phyloP scores from a whole-genome alignment of 23 red algal genomes.

The Agarophyton chilense region DNA sequence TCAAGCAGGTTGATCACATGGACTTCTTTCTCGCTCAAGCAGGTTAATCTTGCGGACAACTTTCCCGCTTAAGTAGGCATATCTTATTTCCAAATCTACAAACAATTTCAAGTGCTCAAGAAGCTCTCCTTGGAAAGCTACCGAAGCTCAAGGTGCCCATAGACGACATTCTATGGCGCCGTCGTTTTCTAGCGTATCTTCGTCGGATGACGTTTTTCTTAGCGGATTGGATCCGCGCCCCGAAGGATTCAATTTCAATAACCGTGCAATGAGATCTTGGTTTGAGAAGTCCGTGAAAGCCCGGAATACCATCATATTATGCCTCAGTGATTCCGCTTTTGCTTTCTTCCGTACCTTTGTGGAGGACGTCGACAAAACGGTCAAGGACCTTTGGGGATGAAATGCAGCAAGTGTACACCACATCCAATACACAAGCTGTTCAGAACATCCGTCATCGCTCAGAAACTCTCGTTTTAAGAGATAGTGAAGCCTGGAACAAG shows the following conservation, averaged over 20 bases:
- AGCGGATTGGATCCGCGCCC: too few species aligned
- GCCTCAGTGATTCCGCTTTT: background rate
- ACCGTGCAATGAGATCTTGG: constrained; percentile 7
- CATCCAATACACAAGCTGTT: too few species aligned
- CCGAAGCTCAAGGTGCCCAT: constrained; percentile 2
- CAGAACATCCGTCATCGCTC: too few species aligned
- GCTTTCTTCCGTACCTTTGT: background rate
- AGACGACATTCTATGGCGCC: constrained; percentile 1
- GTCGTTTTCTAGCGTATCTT: constrained; percentile 16
- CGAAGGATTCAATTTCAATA: too few species aligned
- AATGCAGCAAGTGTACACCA: too few species aligned
- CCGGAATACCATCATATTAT: background rate
- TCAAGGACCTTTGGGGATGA: too few species aligned
- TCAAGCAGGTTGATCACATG: background rate
- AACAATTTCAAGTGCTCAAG: background rate
- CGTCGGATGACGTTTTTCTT: too few species aligned
- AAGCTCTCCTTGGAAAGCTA: background rate
- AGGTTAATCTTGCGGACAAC: background rate
- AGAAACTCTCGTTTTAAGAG: too few species aligned
- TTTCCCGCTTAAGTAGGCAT: too few species aligned
- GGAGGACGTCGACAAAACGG: constrained; percentile 5
- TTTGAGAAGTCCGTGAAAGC: background rate
- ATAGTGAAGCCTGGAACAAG: too few species aligned
- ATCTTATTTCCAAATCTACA: too few species aligned
- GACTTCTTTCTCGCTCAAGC: background rate